Evolutionary conservation across 2,329 filamentous ascomycete species (phyloP), one percentile per base, ranked within the genome.

Genomic region (Bimuria novae-zelandiae): DNA sequence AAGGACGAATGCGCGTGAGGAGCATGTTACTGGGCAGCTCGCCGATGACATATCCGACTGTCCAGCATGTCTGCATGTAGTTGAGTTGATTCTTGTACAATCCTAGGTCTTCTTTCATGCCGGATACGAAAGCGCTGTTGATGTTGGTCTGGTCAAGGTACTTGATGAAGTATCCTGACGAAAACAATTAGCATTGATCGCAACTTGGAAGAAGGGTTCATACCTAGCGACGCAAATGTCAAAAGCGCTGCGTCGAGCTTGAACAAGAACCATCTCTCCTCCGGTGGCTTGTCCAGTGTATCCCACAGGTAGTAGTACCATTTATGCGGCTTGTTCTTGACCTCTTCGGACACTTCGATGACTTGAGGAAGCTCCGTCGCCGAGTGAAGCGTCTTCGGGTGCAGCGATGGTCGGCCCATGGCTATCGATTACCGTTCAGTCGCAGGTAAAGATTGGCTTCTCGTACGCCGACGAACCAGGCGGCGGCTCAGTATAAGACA

Each of bases 21-120:
- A 82, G 69, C 8, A 84, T 72, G 52, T 83, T 82, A 40, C 74
- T 78, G 1, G 79, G 79, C 11, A 82, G 75, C 50, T 81, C 72
- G 3, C 78, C 79, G 43, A 87, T 74, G 0, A 84, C 80, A 57
- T 87, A 87, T 7, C 84, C 84, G 0, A 83, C 77, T 0, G 82
- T 85, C 76, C 84, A 87, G 23, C 77, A 79, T 0, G 82, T 79
- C 45, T 83, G 75, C 70, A 81, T 79, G 48, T 79, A 80, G 47
- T 84, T 84, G 27, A 84, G 72, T 50, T 86, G 72, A 56, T 85
- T 84, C 1, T 77, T 76, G 40, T 80, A 77, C 17, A 85, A 67
- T 1, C 71, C 63, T 0, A 84, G 68, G 48, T 84, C 82, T 59
- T 83, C 79, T 62, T 83, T 77, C 80, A 71, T 70, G 48, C 67